phyloP scores from a whole-genome alignment of 2,329 filamentous ascomycete species.

The Myriosclerotinia curreyana region DNA sequence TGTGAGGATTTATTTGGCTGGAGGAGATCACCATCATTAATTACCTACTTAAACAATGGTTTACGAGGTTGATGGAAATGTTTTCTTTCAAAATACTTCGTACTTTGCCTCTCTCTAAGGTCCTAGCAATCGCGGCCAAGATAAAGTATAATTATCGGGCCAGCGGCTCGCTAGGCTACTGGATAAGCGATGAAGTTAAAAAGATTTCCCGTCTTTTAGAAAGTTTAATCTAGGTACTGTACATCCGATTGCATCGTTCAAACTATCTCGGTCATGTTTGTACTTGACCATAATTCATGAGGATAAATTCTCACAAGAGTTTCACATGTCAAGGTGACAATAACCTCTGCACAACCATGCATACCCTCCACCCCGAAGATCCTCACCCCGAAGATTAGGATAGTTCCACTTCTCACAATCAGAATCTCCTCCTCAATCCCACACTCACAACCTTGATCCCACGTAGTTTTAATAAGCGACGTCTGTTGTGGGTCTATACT shows the following conservation, averaged over 20 bases:
- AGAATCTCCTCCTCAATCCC: conserved; percentile 9
- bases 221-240: neutral
- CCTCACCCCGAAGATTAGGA: neutral
- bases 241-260: neutral
- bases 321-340: neutral
- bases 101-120: too few relatives aligned
- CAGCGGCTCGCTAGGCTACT: neutral
- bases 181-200: neutral
- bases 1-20: conserved; percentile 1
- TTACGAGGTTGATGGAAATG: neutral
- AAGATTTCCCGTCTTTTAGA: neutral
- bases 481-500: conserved; percentile 17
- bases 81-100: neutral
- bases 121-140: too few relatives aligned
- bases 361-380: neutral
- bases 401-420: neutral
- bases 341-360: neutral
- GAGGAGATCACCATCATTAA: conserved; percentile 9
- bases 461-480: conserved; percentile 12
- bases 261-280: neutral
- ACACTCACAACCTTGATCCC: conserved; percentile 4
- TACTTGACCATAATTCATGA: neutral
- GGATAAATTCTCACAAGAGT: neutral
- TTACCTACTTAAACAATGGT: neutral
- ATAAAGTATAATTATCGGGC: neutral